phyloP scores from a whole-genome alignment of 768 basidiomycete genomes.

The Roridomyces roridus region DNA sequence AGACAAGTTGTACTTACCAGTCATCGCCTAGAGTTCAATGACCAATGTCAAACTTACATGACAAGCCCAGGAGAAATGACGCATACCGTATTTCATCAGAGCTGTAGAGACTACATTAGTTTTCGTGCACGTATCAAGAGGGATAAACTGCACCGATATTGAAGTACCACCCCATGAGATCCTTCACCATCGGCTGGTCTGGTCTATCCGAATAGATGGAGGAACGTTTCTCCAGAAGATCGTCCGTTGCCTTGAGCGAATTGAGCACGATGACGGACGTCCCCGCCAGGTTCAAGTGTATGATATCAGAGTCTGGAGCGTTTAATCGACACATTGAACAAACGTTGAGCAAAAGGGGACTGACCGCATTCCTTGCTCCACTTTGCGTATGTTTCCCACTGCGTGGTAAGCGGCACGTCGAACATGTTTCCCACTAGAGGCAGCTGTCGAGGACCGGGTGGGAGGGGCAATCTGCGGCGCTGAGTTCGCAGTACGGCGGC shows the following conservation, averaged over 20 bases:
- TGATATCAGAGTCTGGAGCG: constrained; percentile 33
- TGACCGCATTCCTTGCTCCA: constrained; percentile 50
- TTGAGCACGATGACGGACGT: constrained; percentile 38
- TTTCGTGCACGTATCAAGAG: not conserved
- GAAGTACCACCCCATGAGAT: constrained; percentile 12
- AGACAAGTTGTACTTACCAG: not conserved
- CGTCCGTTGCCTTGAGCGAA: constrained; percentile 36
- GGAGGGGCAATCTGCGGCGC: constrained; percentile 24
- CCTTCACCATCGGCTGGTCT: constrained; percentile 4
- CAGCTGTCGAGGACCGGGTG: constrained; percentile 47
- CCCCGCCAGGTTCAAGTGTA: constrained; percentile 32
- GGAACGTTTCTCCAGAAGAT: constrained; percentile 42
- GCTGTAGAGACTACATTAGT: not conserved
- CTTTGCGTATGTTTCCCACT: constrained; percentile 47
- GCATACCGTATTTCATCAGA: constrained; percentile 9
- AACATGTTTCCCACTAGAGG: constrained; percentile 53
- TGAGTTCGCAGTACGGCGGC: too few relatives aligned
- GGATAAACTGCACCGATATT: constrained; percentile 1
- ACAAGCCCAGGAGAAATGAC: not conserved
- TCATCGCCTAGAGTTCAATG: not conserved
- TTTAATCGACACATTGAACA: not conserved
- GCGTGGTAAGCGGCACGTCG: constrained; percentile 45
- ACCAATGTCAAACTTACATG: not conserved
- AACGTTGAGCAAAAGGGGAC: not conserved
- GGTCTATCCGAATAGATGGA: constrained; percentile 43